Percentiles rank a stretch among this genome's conserved stretches.
These are phyloP conservation scores for Veloboletus limbatus DNA, from an alignment of 1,284 basidiomycete species.

Conservation along the genomic window DNA sequence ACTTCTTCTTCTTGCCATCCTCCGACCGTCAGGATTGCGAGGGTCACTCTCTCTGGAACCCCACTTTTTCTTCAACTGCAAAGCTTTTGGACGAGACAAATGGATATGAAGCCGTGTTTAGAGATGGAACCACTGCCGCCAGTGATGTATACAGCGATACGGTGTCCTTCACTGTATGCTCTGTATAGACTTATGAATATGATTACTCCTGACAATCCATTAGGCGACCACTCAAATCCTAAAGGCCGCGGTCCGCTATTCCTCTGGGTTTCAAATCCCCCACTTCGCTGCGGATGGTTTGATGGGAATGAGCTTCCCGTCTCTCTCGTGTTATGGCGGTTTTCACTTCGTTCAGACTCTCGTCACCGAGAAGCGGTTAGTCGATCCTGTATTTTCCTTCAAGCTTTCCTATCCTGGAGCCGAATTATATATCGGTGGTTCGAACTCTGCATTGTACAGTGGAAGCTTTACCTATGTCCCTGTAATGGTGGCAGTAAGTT, in stretches of 20 bases:
- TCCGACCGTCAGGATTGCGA: constrained; percentile 30
- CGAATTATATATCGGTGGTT: constrained; percentile 42
- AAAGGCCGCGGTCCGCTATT: constrained; percentile 30
- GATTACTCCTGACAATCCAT: constrained; percentile 1
- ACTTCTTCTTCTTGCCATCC: constrained; percentile 18
- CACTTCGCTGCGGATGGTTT: constrained; percentile 32
- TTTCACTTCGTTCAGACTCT: constrained; percentile 26
- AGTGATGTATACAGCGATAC: constrained; percentile 54
- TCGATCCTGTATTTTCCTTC: constrained; percentile 37
- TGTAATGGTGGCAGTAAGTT: constrained; percentile 33
- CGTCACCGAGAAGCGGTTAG: constrained; percentile 22
- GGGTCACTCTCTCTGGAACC: constrained; percentile 34
- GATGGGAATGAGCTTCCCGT: constrained; percentile 33
- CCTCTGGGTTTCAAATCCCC: too few species aligned
- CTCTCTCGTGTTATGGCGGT: constrained; percentile 20
- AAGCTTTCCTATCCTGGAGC: constrained; percentile 28
- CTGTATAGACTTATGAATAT: neutral
- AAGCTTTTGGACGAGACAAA: constrained; percentile 26
- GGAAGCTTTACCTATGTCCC: constrained; percentile 16
- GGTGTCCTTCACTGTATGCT: constrained; percentile 33
- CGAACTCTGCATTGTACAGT: constrained; percentile 12
- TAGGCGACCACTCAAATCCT: constrained; percentile 27
- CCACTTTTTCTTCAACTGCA: constrained; percentile 37
- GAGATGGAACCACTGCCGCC: constrained; percentile 51
- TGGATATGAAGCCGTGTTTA: constrained; percentile 52